phyloP scores from a whole-genome alignment of 2,329 filamentous ascomycete species.

The Verticillium tricorpus region DNA sequence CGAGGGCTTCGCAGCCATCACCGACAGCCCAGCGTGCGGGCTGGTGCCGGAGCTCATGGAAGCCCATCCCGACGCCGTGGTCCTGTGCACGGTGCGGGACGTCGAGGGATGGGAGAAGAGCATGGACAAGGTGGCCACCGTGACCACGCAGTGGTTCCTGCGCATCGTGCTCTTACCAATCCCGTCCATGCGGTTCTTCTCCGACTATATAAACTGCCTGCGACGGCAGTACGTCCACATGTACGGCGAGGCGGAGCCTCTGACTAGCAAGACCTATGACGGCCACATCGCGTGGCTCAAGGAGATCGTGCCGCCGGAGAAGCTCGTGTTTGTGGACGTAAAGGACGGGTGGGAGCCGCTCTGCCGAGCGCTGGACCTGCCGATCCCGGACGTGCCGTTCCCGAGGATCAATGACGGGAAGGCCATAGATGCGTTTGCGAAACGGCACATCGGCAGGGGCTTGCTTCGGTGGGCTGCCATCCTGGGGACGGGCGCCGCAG shows the following conservation, averaged over 20 bases:
- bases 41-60: constrained; percentile 7
- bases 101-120: constrained; percentile 14
- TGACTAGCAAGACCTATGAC: neutral
- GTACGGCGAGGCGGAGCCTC: neutral
- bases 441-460: constrained; percentile 2
- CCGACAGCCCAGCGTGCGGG: neutral
- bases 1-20: constrained; percentile 4
- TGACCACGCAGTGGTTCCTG: constrained; percentile 10
- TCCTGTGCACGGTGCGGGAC: constrained; percentile 16
- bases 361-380: constrained; percentile 23
- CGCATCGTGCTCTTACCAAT: constrained; percentile 13
- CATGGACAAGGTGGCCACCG: constrained; percentile 8
- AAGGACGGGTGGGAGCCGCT: constrained; percentile 27
- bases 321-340: constrained; percentile 19
- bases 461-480: neutral
- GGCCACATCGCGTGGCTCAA: constrained; percentile 4
- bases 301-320: constrained; percentile 16
- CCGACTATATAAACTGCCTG: constrained; percentile 8
- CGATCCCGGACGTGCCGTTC: constrained; percentile 22
- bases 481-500: neutral
- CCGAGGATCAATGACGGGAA: constrained; percentile 21
- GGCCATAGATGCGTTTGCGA: constrained; percentile 8
- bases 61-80: constrained; percentile 15
- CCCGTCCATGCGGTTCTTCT: constrained; percentile 13
- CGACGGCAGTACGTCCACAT: constrained; percentile 2